These are phyloP conservation scores for Avena eriantha DNA, from an alignment of 176 grass and related monocot genomes.

Conservation along the genomic window DNA sequence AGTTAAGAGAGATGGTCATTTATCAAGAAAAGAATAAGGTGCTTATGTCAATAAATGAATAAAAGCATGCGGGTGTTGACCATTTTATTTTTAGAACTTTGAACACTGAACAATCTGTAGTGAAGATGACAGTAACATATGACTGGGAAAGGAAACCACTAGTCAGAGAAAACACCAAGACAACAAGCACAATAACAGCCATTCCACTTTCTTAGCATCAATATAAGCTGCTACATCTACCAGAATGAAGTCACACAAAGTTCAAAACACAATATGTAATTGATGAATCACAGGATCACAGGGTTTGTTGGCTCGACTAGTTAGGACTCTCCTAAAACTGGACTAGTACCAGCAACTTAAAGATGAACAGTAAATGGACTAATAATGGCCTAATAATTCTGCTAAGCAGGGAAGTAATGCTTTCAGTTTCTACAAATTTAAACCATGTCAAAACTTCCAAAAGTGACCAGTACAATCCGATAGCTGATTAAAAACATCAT, in stretches of 20 bases:
- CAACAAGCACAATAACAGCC: background rate
- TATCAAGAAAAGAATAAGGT: background rate
- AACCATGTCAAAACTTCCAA: background rate
- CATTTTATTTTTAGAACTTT: constrained; percentile 5
- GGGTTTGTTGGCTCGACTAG: too few species aligned
- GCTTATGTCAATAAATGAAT: background rate
- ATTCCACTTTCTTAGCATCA: constrained; percentile 11
- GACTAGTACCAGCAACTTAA: background rate
- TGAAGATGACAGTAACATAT: constrained; percentile 8
- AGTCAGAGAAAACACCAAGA: background rate
- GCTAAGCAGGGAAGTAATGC: background rate
- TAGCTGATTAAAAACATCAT: background rate
- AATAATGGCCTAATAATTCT: background rate
- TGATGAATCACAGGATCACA: background rate
- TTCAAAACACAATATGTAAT: background rate
- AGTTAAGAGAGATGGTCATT: constrained; percentile 21
- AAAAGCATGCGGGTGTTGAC: background rate
- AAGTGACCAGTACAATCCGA: background rate
- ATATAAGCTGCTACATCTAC: background rate
- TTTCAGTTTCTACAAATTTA: background rate
- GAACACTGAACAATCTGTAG: background rate
- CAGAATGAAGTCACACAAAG: background rate
- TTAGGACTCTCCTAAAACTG: too few species aligned
- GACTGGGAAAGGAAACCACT: background rate
- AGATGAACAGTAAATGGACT: background rate